Conservation (phyloP, 1,284 basidiomycete genomes). For the Marasmius tenuissimus region DNA sequence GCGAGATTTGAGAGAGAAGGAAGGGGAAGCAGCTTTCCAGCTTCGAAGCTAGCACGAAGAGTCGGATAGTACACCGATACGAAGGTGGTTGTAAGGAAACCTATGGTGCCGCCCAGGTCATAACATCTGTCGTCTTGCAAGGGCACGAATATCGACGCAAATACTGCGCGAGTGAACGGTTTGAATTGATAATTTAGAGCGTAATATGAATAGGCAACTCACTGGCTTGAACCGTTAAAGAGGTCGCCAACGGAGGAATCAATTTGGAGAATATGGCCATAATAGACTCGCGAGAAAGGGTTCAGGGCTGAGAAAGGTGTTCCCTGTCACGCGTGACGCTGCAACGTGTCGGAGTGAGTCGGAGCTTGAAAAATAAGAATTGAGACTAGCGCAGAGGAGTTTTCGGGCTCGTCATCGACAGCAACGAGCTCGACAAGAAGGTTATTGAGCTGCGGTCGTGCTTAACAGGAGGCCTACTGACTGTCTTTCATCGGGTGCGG, state of each 20-base stretch:
- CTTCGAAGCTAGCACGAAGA: conserved; percentile 47
- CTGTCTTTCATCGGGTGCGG: background rate
- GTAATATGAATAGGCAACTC: background rate
- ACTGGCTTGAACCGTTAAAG: conserved; percentile 41
- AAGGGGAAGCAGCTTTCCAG: conserved; percentile 34
- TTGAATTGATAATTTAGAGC: too few relatives aligned
- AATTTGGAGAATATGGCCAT: conserved; percentile 41
- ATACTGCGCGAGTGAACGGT: conserved; percentile 28
- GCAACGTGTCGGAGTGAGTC: background rate
- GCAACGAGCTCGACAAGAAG: conserved; percentile 4
- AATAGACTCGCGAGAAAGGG: background rate
- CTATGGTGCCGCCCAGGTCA: conserved; percentile 61
- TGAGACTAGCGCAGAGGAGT: background rate
- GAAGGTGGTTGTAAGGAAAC: conserved; percentile 66
- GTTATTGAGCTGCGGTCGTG: background rate
- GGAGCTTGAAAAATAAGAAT: conserved; percentile 2
- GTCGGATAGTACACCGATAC: conserved; percentile 64
- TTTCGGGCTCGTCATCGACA: conserved; percentile 8
- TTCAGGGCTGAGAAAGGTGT: background rate
- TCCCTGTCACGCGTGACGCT: background rate
- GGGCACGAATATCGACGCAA: conserved; percentile 57
- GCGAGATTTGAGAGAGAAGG: conserved; percentile 53
- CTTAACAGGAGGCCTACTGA: background rate
- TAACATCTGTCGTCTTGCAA: conserved; percentile 57
- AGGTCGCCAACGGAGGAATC: conserved; percentile 32